A percentile compares a stretch with the other conserved stretches of the same genome.
phyloP scores from a whole-genome alignment of 2,329 filamentous ascomycete species.

The Aspergillus pseudoviridinutans region DNA sequence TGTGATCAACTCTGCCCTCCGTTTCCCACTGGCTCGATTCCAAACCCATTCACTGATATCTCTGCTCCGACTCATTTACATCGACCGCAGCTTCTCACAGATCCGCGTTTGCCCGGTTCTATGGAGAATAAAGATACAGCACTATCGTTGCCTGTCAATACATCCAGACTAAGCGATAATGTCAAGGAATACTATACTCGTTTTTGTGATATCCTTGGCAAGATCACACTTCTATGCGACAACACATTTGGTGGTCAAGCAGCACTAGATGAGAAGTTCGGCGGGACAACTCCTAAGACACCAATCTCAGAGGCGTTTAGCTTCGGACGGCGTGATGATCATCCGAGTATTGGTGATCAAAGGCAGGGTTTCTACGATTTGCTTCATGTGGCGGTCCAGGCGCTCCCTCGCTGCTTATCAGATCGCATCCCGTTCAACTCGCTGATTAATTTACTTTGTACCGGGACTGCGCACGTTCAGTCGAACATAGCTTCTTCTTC shows the following conservation, averaged over 20 bases:
- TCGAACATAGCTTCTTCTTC: constrained; percentile 88
- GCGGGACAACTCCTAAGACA: constrained; percentile 80
- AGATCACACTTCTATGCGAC: constrained; percentile 94
- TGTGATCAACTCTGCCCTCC: constrained; percentile 72
- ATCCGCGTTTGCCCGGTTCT: constrained; percentile 27
- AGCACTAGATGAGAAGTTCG: constrained; percentile 91
- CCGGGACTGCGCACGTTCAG: constrained; percentile 93
- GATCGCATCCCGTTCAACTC: constrained; percentile 89
- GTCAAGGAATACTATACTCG: constrained; percentile 81
- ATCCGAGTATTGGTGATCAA: constrained; percentile 69
- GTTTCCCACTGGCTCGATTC: constrained; percentile 65
- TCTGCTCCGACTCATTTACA: constrained; percentile 32
- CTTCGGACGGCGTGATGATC: constrained; percentile 77
- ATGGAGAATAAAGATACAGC: constrained; percentile 28
- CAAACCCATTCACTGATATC: constrained; percentile 35
- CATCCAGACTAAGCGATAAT: constrained; percentile 63
- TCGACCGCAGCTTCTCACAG: constrained; percentile 35
- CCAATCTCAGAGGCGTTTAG: constrained; percentile 93
- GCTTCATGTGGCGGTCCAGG: constrained; percentile 90
- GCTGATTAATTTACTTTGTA: constrained; percentile 90
- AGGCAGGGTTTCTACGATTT: constrained; percentile 95
- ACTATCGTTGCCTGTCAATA: constrained; percentile 52
- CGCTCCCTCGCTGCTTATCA: constrained; percentile 87
- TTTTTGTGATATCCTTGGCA: constrained; percentile 92
- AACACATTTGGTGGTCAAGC: constrained; percentile 96